Base-by-base conservation (phyloP, 129 eudicot species). In the Pseudognaphalium luteoalbum region DNA sequence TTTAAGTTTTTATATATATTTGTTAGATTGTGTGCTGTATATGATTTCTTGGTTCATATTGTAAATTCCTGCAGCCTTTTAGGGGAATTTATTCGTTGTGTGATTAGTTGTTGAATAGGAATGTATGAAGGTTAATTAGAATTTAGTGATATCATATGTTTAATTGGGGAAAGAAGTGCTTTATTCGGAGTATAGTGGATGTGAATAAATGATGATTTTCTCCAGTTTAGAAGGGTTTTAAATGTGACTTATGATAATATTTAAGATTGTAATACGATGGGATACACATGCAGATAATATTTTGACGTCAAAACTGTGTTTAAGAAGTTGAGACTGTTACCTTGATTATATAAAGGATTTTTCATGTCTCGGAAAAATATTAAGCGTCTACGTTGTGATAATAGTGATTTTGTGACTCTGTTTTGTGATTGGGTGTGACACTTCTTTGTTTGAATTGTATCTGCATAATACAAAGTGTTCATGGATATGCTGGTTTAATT, bases 391-490 rank as follows among this genome's bases (percentile, higher is more conserved):
- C 2, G 5, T 54, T 6, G 59, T 17, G 7, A 0, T 54, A 5
- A 8, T 54, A 54, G 21, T 68, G 51, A 68, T 39, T 68, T 11
- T 4, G 58, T 37, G 14, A 7, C 25, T 34, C 29, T 2, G 8
- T 39, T 68, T 68, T 68, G 35, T 41, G 58, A 68, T 15, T 25
- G 33, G 19, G 59, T 21, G 71, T 68, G 12, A 68, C 20, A 22
- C 73, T 21, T 72, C 0, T 72, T 51, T 56, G 35, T 22, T 57
- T 72, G 66, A 56, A 21, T 73, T 7, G 12, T 70, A 44, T 15
- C 11, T 68, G 56, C 44, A 50, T 68, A 3, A 22, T 68, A 22
- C 1, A 20, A 25, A 62, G 16, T 44, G 39, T 7, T 71, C 44
- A 54, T 71, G 50, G 32, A 54, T 19, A 52, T 51, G 3, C n/a